Conservation (phyloP, 345 rosid species). For the Salix exigua region DNA sequence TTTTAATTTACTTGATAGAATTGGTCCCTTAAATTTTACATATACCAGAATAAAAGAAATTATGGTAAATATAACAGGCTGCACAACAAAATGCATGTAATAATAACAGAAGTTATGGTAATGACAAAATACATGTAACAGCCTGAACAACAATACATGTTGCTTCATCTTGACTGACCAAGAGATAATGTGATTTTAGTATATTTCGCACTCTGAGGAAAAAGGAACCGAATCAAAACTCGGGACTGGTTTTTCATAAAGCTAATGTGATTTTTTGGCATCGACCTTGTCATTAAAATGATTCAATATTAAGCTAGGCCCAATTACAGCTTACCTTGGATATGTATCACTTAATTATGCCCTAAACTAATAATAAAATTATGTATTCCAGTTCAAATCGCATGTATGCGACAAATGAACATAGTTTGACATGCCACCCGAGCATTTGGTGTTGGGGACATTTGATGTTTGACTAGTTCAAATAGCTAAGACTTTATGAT, state of each 20-base stretch:
- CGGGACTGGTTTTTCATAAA: background rate
- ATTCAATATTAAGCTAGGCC: background rate
- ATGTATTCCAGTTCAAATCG: too few relatives aligned
- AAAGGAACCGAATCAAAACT: background rate
- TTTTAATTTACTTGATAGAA: too few relatives aligned
- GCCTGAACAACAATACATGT: background rate
- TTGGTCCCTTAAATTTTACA: background rate
- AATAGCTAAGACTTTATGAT: too few relatives aligned
- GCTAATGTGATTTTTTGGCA: background rate
- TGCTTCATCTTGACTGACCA: constrained; percentile 2
- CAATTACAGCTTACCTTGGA: background rate
- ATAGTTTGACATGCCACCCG: background rate
- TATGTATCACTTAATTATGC: too few relatives aligned
- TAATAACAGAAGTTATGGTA: background rate
- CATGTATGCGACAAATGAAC: too few relatives aligned
- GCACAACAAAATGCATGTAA: background rate
- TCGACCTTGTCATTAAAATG: background rate
- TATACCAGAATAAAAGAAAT: background rate
- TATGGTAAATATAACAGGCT: background rate
- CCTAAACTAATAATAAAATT: too few relatives aligned
- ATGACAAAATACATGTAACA: background rate
- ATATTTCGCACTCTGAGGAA: background rate
- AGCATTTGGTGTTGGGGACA: too few relatives aligned
- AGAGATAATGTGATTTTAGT: background rate
- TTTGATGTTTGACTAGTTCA: too few relatives aligned